A percentile compares a stretch with the other conserved stretches of the same genome.
Conservation (phyloP, 2,329 filamentous ascomycete genomes). For the Chaetomium strumarium region DNA sequence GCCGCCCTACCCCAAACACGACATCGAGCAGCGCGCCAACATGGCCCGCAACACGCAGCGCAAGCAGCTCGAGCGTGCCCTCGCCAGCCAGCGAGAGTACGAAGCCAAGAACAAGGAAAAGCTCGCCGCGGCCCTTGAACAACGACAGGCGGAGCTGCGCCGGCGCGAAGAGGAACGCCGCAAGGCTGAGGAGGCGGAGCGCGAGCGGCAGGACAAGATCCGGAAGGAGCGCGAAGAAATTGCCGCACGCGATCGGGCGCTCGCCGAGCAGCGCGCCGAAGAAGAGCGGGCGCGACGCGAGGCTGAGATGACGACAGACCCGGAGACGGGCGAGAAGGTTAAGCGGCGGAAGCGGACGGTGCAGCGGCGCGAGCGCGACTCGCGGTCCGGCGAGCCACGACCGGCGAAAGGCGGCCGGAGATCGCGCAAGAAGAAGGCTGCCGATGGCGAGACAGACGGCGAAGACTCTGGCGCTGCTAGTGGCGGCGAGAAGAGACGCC, state of each 20-base stretch:
- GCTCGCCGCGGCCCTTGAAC: constrained; percentile 70
- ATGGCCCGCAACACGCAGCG: constrained; percentile 96
- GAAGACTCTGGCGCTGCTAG: constrained; percentile 39
- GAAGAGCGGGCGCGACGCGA: constrained; percentile 64
- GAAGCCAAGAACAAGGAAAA: constrained; percentile 90
- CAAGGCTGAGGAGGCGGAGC: constrained; percentile 61
- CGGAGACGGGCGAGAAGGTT: constrained; percentile 73
- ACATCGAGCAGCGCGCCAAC: constrained; percentile 90
- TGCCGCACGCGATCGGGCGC: constrained; percentile 64
- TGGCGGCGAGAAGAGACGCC: constrained; percentile 46
- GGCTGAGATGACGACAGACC: constrained; percentile 75
- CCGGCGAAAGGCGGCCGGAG: constrained; percentile 29
- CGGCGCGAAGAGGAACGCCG: constrained; percentile 71
- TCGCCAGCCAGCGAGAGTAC: constrained; percentile 81
- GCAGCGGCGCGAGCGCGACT: constrained; percentile 28
- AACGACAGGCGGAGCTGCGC: constrained; percentile 72
- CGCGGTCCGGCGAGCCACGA: constrained; percentile 29
- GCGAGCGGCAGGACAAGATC: constrained; percentile 72
- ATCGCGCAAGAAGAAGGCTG: constrained; percentile 52
- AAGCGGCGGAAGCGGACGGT: constrained; percentile 66
- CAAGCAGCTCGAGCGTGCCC: constrained; percentile 80
- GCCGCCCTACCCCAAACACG: constrained; percentile 81
- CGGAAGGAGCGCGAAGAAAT: constrained; percentile 81
- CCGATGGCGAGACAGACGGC: constrained; percentile 28
- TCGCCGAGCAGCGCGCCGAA: constrained; percentile 65